Base-by-base conservation (phyloP, 371 early-diverging fungal genomes). In the Chytridiales sp. region DNA sequence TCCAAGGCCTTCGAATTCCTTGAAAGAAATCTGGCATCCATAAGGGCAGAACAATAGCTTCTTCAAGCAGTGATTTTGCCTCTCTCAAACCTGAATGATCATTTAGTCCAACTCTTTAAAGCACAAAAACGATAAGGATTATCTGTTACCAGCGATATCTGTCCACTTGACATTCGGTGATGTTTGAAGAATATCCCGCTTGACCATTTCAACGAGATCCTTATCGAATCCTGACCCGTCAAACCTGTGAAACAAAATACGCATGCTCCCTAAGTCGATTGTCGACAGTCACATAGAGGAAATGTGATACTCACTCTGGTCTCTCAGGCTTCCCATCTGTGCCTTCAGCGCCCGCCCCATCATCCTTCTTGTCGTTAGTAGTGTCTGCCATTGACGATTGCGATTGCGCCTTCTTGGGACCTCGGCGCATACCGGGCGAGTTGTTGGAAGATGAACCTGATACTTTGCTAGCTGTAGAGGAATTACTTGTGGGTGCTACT, bases 21-120 rank as follows among this genome's bases (percentile, higher is more conserved):
- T 79, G 70, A 60, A 83, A 83, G 63, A 62, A 83, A 43, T 83
- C 77, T 22, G 83, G 83, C 81, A 83, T 83, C 81, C 78, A 77
- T 19, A 81, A 52, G 1, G 83, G 83, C 9, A 83, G 59, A 1
- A 83, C 83, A 46, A 83, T 75, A 17, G 83, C 83, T 60, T 83
- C 83, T 64, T 79, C 81, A 21, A 83, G 69, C 26, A 83, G 53
- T 13, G 52, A 46, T 54, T 83, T 83, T 9, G 83, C 80, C 47
- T 81, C 81, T 15, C 75, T 55, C 39, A 82, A 61, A 11, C 79
- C n/a, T n/a, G n/a, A n/a, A n/a, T n/a, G n/a, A n/a, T 5, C 8
- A 9, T n/a, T n/a, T n/a, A n/a, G n/a, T n/a, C n/a, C n/a, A n/a
- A n/a, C n/a, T n/a, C n/a, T n/a, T n/a, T n/a, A 24, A 34, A 21